Evolutionary conservation across 176 grass and related monocot genomes (phyloP), one percentile per base, ranked within the genome.

Genomic region (Phoenix roebelenii): DNA sequence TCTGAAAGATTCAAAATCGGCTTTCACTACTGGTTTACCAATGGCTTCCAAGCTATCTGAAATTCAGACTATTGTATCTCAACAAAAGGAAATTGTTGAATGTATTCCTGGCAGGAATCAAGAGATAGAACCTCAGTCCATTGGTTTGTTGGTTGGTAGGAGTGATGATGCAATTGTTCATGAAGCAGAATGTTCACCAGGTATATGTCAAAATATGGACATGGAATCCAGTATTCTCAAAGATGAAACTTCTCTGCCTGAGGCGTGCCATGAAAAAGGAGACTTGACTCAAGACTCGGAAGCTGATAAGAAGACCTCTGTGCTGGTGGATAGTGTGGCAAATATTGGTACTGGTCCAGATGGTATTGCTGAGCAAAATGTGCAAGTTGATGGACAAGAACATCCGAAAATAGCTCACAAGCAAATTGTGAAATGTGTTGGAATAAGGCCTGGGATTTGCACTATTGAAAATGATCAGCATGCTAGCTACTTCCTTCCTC

Each of bases 401-500:
- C 35, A 44, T 44, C 10, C 10, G 1, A 44, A 44, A 44, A 44
- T 44, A 44, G 35, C 9, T 2, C 2, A 6, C 35, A 57, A 70
- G 29, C 19, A 70, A 58, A 59, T 61, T 3, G 23, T 17, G 26
- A 25, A 73, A 65, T 18, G 18, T 32, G 25, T 35, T 7, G 25
- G 18, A 10, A 5, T 18, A 70, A 26, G 16, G 15, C 15, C 39
- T n/a, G 48, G 6, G 0, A 52, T 0, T 69, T 23, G n/a, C 16
- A 24, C 6, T 28, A 22, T 6, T 5, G 52, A 68, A 18, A 52
- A 15, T 28, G 22, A 49, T 51, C 59, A 79, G 10, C 76, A 64
- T 56, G 70, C 79, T 62, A 80, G 64, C 54, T 97, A 88, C 81
- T 23, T 60, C 66, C 52, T 91, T 2, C 78, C 79, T 59, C 74